phyloP scores from a whole-genome alignment of 768 basidiomycete species.

The Cantharellus anzutake region DNA sequence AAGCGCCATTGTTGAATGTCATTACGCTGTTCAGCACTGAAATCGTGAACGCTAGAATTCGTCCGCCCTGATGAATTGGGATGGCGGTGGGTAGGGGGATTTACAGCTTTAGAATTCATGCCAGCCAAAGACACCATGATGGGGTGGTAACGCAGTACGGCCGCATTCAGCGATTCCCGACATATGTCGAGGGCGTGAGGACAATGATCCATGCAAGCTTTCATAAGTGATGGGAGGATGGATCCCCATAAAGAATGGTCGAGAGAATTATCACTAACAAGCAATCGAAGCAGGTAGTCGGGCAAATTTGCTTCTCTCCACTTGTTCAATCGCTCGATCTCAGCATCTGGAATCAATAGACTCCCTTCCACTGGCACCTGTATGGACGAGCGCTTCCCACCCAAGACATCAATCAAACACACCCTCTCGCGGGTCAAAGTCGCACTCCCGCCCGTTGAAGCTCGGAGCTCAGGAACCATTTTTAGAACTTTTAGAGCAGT shows the following conservation, averaged over 20 bases:
- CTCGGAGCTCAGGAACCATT: neutral
- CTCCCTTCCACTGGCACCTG: conserved; percentile 2
- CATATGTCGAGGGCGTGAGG: conserved; percentile 29
- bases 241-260: conserved; percentile 62
- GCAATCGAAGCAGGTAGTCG: conserved; percentile 46
- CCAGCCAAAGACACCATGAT: conserved; percentile 46
- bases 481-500: conserved; percentile 27
- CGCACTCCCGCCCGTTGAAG: too few species aligned
- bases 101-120: conserved; percentile 14
- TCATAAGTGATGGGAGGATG: conserved; percentile 46
- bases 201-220: conserved; percentile 31
- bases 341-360: conserved; percentile 4
- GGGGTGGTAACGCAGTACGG: conserved; percentile 50
- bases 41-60: neutral
- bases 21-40: conserved; percentile 2
- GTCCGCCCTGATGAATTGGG: conserved; percentile 4
- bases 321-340: conserved; percentile 2
- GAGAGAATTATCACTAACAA: conserved; percentile 45
- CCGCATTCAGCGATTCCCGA: conserved; percentile 47
- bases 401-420: conserved; percentile 25
- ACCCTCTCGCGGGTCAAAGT: neutral
- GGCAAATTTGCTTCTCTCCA: conserved; percentile 37
- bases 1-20: conserved; percentile 58
- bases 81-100: conserved; percentile 19
- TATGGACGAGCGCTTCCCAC: conserved; percentile 18